Base-by-base conservation (phyloP, 2,329 filamentous ascomycete species). In the Tolypocladium ophioglossoides region DNA sequence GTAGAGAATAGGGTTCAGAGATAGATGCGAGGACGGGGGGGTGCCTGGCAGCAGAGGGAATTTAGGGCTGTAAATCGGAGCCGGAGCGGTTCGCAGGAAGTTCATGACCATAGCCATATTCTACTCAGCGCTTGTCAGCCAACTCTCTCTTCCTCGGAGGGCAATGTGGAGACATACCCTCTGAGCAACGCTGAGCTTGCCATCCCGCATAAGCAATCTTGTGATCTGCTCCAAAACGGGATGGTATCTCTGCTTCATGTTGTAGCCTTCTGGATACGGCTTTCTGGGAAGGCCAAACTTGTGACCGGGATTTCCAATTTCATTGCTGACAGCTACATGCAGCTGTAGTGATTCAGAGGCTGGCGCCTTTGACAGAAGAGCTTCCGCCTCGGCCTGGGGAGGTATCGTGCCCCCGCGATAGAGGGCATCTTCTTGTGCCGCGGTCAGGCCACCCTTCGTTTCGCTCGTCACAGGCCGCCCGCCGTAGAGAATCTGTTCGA, bases 181-280 rank as follows among this genome's bases (percentile, higher is more conserved):
- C 71, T 99, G 90, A n/a, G 94, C 94, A 69, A 82, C 80, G 66
- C 86, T 87, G 68, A 95, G 82, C 76, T 96, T 95, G 62, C 94
- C 94, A 71, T 97, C 82, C 63, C 78, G 78, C 92, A 97, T 99
- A 59, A 99, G 72, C 62, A 96, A 77, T 68, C 91, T 91, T 20
- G 91, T 96, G 63, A 97, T 78, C 74, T 96, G 94, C 60, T 86
- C 77, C 50, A 97, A 77, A 9, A 96, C 78, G 2, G 89, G 83
- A 66, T 96, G 87, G 67, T 97, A 95, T 64, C 94, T 83, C 67
- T 89, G 78, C 70, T 91, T 87, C 63, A 92, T 73, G 71, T 72
- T 89, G 78, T 66, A 76, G 34, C 74, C 64, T 53, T 79, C 78
- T 11, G 85, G 80, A 52, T 91, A 75, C 8, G 86, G 83, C 54